Percentiles rank a stretch among this genome's conserved stretches.
Conservation (phyloP, 1,284 basidiomycete species). For the Heliocybe sulcata region DNA sequence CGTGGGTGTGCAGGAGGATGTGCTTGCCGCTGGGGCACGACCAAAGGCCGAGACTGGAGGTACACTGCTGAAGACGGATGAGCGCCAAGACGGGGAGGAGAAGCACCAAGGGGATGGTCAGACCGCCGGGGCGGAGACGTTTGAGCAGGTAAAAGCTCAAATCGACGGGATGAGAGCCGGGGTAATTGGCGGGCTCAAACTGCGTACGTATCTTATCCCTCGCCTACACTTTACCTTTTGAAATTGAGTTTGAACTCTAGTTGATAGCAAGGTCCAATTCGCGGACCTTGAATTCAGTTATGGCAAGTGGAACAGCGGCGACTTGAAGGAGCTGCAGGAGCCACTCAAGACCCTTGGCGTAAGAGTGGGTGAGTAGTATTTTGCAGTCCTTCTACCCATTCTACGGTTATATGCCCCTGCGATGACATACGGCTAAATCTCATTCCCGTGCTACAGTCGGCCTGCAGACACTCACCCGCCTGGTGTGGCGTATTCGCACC, state of each 20-base stretch:
- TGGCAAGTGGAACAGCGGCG: constrained; percentile 46
- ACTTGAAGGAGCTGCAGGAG: constrained; percentile 36
- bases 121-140: not conserved
- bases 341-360: constrained; percentile 35
- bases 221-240: not conserved
- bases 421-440: no score
- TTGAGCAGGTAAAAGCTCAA: not conserved
- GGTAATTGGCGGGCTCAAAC: constrained; percentile 16
- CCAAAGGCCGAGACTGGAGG: constrained; percentile 24
- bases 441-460: constrained; percentile 17
- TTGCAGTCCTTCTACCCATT: not conserved
- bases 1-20: constrained; percentile 31
- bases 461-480: constrained; percentile 23
- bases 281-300: constrained; percentile 47
- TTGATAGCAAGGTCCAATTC: constrained; percentile 35
- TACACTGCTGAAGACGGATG: constrained; percentile 22
- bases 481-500: constrained; percentile 3
- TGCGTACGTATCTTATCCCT: constrained; percentile 14
- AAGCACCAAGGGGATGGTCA: no score
- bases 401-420: no score
- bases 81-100: no score
- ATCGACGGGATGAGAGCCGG: constrained; percentile 7
- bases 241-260: constrained; percentile 10
- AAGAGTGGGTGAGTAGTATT: constrained; percentile 29
- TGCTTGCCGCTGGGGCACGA: constrained; percentile 26